These are phyloP conservation scores for Barbarea vulgaris DNA, from an alignment of 345 rosid genomes.

Conservation along the genomic window DNA sequence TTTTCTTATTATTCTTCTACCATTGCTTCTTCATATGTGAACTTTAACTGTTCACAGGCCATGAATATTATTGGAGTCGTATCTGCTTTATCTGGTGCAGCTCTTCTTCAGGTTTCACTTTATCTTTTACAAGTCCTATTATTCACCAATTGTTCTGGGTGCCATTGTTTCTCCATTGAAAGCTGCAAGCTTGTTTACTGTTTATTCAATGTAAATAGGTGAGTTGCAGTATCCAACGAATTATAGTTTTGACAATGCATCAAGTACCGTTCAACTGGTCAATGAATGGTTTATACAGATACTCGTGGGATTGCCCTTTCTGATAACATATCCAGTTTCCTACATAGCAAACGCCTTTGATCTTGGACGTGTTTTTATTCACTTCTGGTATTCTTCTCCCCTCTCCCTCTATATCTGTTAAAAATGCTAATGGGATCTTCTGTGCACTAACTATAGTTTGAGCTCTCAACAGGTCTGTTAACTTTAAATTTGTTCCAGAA, in stretches of 20 bases:
- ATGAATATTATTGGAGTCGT: constrained; percentile 71
- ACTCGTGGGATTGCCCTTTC: constrained; percentile 83
- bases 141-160: background rate
- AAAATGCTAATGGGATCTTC: background rate
- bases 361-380: constrained; percentile 93
- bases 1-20: constrained; percentile 24
- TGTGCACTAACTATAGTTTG: constrained; percentile 25
- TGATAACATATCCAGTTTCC: constrained; percentile 65
- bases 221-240: constrained; percentile 53
- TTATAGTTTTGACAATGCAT: constrained; percentile 39
- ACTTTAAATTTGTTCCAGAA: constrained; percentile 94
- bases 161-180: constrained; percentile 4
- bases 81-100: constrained; percentile 85
- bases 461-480: constrained; percentile 82
- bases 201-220: constrained; percentile 49
- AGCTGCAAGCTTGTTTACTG: constrained; percentile 36
- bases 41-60: constrained; percentile 52
- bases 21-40: constrained; percentile 29
- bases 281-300: constrained; percentile 69
- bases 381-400: constrained; percentile 69
- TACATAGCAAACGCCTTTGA: constrained; percentile 88
- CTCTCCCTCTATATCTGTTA: background rate
- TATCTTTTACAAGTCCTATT: constrained; percentile 16
- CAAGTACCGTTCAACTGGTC: constrained; percentile 28
- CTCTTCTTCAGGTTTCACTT: constrained; percentile 76